Base-by-base conservation (phyloP, 768 basidiomycete species). In the Rhodotorula toruloides region DNA sequence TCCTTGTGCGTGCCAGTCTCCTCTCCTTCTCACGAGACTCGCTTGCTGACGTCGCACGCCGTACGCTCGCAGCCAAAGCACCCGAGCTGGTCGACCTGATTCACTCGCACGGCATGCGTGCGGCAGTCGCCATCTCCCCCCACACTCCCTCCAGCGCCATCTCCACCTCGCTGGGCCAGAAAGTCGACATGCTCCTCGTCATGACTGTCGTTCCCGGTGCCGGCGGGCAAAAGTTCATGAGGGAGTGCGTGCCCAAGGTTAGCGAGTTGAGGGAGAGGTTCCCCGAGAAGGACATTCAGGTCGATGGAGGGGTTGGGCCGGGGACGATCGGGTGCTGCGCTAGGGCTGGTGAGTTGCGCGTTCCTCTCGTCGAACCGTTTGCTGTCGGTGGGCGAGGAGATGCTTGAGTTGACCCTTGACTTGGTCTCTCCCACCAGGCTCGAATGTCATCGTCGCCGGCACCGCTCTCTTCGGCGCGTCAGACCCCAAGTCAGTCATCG, bases 361-460 rank as follows among this genome's bases (percentile, higher is more conserved):
- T 44, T 37, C 60, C 46, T 29, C 36, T 40, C 21, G 4, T 40
- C 22, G 12, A 8, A 37, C 58, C n/a, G 37, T n/a, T 2, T 12
- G 3, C 43, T 46, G 17, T 29, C 22, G 54, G 31, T 27, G 16
- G 19, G 34, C 16, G 11, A n/a, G n/a, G 22, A 43, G 42, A 25
- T 22, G 42, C 40, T 42, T 47, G 29, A 6, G 9, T 36, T 29
- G 14, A 19, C 31, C 13, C 54, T 22, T 27, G 4, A 4, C 39
- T 42, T 5, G 4, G 37, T 22, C n/a, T 17, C 52, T 22, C 52
- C 44, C 27, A 13, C 4, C 71, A 93, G 94, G 94, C 29, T 92
- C 91, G 79, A 99, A 99, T 75, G 92, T 99, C 71, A 91, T 98
- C 58, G 96, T 99, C 36, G 93, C 96, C 19, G 96, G 96, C 19